Percentiles rank a stretch among this genome's conserved stretches.
phyloP scores from a whole-genome alignment of 768 basidiomycete genomes.

The Agrocybe chaxingu region DNA sequence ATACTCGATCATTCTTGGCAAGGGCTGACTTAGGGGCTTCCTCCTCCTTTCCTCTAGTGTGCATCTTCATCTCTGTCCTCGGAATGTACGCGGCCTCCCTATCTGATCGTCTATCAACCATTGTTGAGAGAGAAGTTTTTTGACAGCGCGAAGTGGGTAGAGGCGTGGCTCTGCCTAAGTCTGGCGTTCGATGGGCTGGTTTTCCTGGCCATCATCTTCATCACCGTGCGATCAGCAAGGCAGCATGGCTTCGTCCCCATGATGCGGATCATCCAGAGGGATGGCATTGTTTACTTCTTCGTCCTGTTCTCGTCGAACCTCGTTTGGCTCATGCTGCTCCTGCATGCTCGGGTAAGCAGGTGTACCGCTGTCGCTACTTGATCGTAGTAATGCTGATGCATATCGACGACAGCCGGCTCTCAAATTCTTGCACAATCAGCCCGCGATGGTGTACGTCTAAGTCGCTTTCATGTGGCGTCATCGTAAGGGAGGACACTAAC shows the following conservation, averaged over 20 bases:
- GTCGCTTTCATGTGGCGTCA: neutral
- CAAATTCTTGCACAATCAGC: conserved; percentile 9
- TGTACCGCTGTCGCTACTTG: neutral
- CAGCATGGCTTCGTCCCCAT: conserved; percentile 1
- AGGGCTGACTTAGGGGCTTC: neutral
- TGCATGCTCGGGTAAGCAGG: conserved; percentile 6
- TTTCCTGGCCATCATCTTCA: conserved; percentile 2
- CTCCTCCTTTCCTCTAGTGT: neutral
- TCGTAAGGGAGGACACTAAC: neutral
- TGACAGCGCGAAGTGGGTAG: neutral
- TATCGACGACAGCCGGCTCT: conserved; percentile 1
- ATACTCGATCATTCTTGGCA: neutral
- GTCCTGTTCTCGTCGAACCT: conserved; percentile 8
- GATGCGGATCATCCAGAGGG: conserved; percentile 3
- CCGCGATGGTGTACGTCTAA: neutral
- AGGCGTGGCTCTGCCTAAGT: conserved; percentile 5
- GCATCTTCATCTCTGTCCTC: conserved; percentile 6
- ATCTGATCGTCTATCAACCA: too few relatives aligned
- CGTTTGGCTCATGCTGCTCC: conserved; percentile 3
- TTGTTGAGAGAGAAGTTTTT: neutral
- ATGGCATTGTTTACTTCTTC: conserved; percentile 8
- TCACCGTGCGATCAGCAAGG: neutral
- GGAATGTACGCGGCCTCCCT: neutral
- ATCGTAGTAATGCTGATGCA: neutral
- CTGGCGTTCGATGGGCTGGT: conserved; percentile 6